Conservation (phyloP, 768 basidiomycete genomes). For the Xerocomellus amylosporus region DNA sequence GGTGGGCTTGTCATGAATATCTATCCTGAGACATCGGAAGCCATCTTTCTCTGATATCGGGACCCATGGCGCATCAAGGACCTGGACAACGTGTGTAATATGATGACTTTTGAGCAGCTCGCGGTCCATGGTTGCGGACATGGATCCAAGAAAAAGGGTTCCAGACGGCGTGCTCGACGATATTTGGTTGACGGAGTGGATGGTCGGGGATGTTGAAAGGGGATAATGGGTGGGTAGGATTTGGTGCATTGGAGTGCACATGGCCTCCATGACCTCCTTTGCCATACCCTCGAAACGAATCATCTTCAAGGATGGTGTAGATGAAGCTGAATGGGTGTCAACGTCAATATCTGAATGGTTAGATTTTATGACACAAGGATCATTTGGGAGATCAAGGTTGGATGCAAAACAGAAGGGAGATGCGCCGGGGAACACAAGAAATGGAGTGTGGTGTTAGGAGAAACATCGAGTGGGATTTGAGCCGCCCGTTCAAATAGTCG, state of each 20-base stretch:
- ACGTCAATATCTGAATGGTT: neutral
- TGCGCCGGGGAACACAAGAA: neutral
- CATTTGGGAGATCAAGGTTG: neutral
- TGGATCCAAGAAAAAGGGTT: slow-evolving; percentile 66
- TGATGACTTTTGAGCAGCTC: slow-evolving; percentile 47
- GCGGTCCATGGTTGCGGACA: slow-evolving; percentile 56
- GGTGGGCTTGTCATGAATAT: slow-evolving; percentile 58
- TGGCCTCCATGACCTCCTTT: slow-evolving; percentile 75
- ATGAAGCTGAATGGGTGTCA: neutral
- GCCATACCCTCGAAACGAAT: slow-evolving; percentile 76
- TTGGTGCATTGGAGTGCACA: slow-evolving; percentile 84
- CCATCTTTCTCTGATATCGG: slow-evolving; percentile 47
- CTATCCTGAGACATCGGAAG: slow-evolving; percentile 59
- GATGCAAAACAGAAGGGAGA: neutral
- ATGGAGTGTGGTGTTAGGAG: slow-evolving; percentile 12
- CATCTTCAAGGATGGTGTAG: slow-evolving; percentile 39
- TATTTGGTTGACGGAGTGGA: slow-evolving; percentile 14
- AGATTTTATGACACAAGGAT: slow-evolving; percentile 2
- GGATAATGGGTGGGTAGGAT: slow-evolving; percentile 47
- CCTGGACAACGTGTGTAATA: slow-evolving; percentile 63
- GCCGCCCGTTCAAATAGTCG: slow-evolving; percentile 27
- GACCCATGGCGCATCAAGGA: slow-evolving; percentile 64
- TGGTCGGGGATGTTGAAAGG: slow-evolving; percentile 14
- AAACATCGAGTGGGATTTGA: slow-evolving; percentile 4
- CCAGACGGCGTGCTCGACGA: slow-evolving; percentile 35